These are phyloP conservation scores for Blastomyces silverae DNA, from an alignment of 2,329 filamentous ascomycete genomes.

Conservation along the genomic window DNA sequence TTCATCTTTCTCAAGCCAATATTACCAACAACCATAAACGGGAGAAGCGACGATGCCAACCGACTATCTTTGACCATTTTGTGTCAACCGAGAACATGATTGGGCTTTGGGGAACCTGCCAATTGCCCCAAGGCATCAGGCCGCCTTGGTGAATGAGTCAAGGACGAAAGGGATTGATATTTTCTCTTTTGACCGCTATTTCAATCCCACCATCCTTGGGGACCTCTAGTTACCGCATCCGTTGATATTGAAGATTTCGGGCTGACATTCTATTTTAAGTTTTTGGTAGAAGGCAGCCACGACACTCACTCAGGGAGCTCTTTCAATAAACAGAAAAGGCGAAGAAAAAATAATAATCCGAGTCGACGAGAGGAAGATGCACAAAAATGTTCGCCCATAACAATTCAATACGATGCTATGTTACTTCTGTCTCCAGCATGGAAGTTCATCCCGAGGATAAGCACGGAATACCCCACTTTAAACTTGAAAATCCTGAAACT, in stretches of 20 bases:
- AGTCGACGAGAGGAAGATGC: no score
- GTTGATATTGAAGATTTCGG: not conserved
- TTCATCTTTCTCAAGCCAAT: not conserved
- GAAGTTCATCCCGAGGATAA: no score
- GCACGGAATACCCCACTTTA: no score
- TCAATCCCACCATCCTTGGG: not conserved
- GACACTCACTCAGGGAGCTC: no score
- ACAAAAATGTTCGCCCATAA: no score
- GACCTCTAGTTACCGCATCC: no score
- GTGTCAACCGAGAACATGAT: not conserved
- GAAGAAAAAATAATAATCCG: no score
- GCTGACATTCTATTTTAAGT: not conserved
- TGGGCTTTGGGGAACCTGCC: not conserved
- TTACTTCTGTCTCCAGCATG: no score
- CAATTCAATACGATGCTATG: no score
- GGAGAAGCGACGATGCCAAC: not conserved
- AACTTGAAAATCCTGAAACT: no score
- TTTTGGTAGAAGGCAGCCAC: no score
- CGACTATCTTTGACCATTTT: not conserved
- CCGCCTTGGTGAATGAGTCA: not conserved
- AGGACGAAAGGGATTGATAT: not conserved
- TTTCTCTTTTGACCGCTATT: conserved; percentile 5
- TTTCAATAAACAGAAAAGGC: no score
- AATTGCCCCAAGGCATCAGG: not conserved
- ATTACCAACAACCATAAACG: not conserved